Evolutionary conservation across 2,329 filamentous ascomycete genomes (phyloP), one percentile per base, ranked within the genome.

Genomic region (Onygena corvina): DNA sequence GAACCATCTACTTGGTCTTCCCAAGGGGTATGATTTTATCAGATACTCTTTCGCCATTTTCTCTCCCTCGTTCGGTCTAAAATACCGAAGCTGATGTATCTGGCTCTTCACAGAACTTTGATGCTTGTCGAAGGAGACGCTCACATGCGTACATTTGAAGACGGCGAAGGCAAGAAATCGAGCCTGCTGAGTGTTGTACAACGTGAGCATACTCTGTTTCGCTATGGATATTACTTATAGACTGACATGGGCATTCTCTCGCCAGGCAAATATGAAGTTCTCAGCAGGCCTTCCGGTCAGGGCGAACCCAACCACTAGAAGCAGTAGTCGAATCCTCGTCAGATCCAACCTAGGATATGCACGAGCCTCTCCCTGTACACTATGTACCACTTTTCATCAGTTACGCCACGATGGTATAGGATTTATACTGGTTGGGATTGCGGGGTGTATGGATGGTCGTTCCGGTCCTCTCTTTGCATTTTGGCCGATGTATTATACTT

Each of bases 101-200:
- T 42, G 7, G 42, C 47, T 31, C 23, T 48, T 27, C 47, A 3
- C 47, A 94, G 89, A 53, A 76, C 86, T 11, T 72, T 87, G 46
- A 75, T 98, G 54, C 87, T 79, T 61, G 72, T 96, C 46, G 90
- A 96, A 66, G 89, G 84, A 38, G 86, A 95, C 53, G 84, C 83
- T 53, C 71, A 70, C 56, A 80, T 90, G 70, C 74, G 70, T 58
- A 71, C 67, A 38, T 90, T 79, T 63, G 76, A 83, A 57, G 81
- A 84, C 58, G 64, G 71, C 50, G 84, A 92, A 42, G 86, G 86
- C 64, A 82, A 82, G 67, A 77, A 71, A 59, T 57, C 62, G 33
- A 77, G 67, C 49, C 62, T 70, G 46, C 65, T 95, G 61, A 89
- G 73, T 67, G 73, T 96, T 59, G 67, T 83, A 46, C 87, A 94